A percentile compares a stretch with the other conserved stretches of the same genome.
phyloP scores from a whole-genome alignment of 306 rosid species.

The Lablab purpureus region DNA sequence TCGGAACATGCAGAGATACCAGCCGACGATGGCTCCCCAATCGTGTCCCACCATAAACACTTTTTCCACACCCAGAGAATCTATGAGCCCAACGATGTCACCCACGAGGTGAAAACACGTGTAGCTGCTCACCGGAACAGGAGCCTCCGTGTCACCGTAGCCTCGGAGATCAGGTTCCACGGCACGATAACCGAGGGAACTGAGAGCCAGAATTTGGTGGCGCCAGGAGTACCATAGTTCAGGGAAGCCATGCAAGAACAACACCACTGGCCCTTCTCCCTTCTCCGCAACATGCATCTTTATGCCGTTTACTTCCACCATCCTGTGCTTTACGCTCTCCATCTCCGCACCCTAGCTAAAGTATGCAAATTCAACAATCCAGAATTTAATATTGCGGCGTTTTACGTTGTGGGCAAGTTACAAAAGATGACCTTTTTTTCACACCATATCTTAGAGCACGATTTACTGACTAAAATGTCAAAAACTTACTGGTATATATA shows the following conservation, averaged over 20 bases:
- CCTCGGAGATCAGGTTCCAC: slow-evolving; percentile 54
- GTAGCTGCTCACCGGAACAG: slow-evolving; percentile 29
- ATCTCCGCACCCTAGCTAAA: no score
- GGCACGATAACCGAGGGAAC: slow-evolving; percentile 51
- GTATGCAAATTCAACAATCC: no score
- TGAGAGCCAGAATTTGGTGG: slow-evolving; percentile 48
- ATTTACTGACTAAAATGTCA: no score
- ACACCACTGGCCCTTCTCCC: slow-evolving; percentile 52
- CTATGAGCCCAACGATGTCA: slow-evolving; percentile 47
- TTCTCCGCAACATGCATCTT: slow-evolving; percentile 54
- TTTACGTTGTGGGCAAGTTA: no score
- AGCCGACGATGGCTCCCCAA: slow-evolving; percentile 53
- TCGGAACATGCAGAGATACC: slow-evolving; percentile 53
- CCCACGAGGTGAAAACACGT: slow-evolving; percentile 45
- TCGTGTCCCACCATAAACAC: slow-evolving; percentile 49
- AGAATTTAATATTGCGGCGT: no score
- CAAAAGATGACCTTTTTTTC: no score
- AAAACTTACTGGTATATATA: no score
- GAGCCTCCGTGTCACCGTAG: slow-evolving; percentile 51
- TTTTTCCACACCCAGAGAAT: slow-evolving; percentile 39
- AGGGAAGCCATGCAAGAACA: slow-evolving; percentile 57
- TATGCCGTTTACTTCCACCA: slow-evolving; percentile 51
- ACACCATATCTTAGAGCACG: no score
- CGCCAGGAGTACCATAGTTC: slow-evolving; percentile 60
- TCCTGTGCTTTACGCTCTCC: slow-evolving; percentile 46